phyloP scores from a whole-genome alignment of 192 early-diverging fungal genomes.

The Spizellomyces punctatus region DNA sequence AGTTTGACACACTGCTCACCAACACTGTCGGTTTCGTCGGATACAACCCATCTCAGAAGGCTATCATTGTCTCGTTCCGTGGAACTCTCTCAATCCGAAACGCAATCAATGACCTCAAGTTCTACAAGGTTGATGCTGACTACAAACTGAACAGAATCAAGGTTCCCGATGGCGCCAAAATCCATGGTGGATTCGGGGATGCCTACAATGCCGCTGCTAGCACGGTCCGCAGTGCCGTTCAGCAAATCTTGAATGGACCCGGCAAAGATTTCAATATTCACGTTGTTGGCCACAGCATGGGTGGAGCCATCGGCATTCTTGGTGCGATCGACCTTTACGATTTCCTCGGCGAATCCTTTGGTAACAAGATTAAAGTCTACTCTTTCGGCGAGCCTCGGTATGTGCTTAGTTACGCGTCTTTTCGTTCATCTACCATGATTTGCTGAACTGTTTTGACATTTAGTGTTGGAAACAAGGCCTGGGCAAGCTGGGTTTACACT shows the following conservation, averaged over 20 bases:
- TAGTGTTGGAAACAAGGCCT: slow-evolving; percentile 39
- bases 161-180: slow-evolving; percentile 15
- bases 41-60: slow-evolving; percentile 19
- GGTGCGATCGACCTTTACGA: slow-evolving; percentile 36
- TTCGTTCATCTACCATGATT: too few species aligned
- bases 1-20: slow-evolving; percentile 5
- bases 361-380: slow-evolving; percentile 22
- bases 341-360: slow-evolving; percentile 6
- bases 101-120: slow-evolving; percentile 28
- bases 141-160: neutral
- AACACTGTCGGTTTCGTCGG: slow-evolving; percentile 38
- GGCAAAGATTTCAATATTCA: slow-evolving; percentile 19
- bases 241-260: neutral
- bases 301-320: slow-evolving; percentile 35
- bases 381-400: slow-evolving; percentile 40
- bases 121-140: slow-evolving; percentile 27
- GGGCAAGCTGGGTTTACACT: slow-evolving; percentile 24
- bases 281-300: slow-evolving; percentile 43
- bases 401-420: too few species aligned
- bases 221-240: slow-evolving; percentile 8
- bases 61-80: slow-evolving; percentile 38
- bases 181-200: slow-evolving; percentile 36
- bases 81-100: slow-evolving; percentile 26
- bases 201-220: slow-evolving; percentile 3
- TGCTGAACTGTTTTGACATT: too few species aligned